Conservation (phyloP, 2,329 filamentous ascomycete genomes). For the Cladosporium sp. region DNA sequence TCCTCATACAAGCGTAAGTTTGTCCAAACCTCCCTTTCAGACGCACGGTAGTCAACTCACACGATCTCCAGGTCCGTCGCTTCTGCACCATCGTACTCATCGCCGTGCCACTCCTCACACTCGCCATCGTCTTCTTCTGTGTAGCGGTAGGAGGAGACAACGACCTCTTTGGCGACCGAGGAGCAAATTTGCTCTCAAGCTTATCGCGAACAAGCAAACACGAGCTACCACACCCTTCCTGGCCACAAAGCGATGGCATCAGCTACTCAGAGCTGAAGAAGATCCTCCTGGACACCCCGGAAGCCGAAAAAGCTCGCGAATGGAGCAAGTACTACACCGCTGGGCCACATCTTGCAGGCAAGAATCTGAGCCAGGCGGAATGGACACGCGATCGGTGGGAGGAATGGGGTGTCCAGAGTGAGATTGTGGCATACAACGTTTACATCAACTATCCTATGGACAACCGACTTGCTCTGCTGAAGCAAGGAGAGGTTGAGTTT, state of each 20-base stretch:
- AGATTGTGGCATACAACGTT: constrained; percentile 47
- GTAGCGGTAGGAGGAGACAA: constrained; percentile 34
- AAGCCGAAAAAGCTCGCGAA: constrained; percentile 46
- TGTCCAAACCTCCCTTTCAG: not conserved
- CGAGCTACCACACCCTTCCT: constrained; percentile 33
- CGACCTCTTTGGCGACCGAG: constrained; percentile 32
- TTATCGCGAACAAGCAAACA: constrained; percentile 16
- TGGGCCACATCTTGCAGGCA: constrained; percentile 48
- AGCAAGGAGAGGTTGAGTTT: constrained; percentile 33
- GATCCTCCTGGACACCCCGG: constrained; percentile 52
- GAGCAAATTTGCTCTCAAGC: constrained; percentile 16
- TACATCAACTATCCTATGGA: constrained; percentile 50
- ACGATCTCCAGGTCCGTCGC: constrained; percentile 49
- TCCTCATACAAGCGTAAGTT: constrained; percentile 32
- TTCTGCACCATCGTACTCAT: constrained; percentile 59
- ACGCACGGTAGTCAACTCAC: not conserved
- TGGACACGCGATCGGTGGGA: constrained; percentile 49
- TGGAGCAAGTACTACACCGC: constrained; percentile 50
- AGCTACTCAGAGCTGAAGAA: constrained; percentile 52
- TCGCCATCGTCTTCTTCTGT: constrained; percentile 35
- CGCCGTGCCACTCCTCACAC: constrained; percentile 35
- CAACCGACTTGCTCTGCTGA: constrained; percentile 43
- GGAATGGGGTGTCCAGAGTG: constrained; percentile 44
- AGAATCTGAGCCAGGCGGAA: constrained; percentile 49
- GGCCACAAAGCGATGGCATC: constrained; percentile 44